Percentiles rank a stretch among this genome's conserved stretches.
phyloP scores from a whole-genome alignment of 2,329 filamentous ascomycete genomes.

The Fusarium veterinarium region DNA sequence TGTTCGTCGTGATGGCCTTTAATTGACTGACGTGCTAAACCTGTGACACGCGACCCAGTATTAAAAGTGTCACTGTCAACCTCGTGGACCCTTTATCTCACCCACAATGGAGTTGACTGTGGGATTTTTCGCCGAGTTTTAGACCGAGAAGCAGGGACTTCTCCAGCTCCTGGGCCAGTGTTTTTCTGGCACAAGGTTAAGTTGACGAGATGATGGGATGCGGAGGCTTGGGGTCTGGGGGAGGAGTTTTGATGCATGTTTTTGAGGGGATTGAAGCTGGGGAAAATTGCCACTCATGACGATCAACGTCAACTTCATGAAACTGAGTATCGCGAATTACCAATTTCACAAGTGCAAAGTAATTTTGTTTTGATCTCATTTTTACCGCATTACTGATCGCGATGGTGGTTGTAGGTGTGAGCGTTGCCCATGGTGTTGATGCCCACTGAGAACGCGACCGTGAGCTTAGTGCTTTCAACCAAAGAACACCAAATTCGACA shows the following conservation, averaged over 20 bases:
- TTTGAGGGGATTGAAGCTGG: slow-evolving; percentile 3
- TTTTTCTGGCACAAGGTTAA: neutral
- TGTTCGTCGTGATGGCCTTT: neutral
- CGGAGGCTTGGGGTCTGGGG: slow-evolving; percentile 22
- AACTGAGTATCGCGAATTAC: neutral
- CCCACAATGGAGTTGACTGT: neutral
- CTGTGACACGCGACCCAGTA: slow-evolving; percentile 8
- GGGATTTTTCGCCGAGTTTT: slow-evolving; percentile 22
- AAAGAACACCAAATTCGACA: accelerated
- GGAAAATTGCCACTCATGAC: slow-evolving; percentile 16
- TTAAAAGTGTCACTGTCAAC: neutral
- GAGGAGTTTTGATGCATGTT: neutral
- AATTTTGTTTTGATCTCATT: accelerated
- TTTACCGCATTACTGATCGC: accelerated
- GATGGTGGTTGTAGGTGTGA: accelerated
- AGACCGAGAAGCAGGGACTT: slow-evolving; percentile 10
- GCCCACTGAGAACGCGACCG: neutral
- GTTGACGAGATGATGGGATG: slow-evolving; percentile 9
- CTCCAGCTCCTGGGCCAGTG: neutral
- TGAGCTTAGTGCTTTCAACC: neutral
- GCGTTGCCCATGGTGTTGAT: too few relatives aligned
- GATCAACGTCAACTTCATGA: neutral
- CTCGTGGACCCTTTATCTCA: neutral
- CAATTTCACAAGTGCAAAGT: accelerated
- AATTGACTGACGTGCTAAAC: neutral